A percentile compares a stretch with the other conserved stretches of the same genome.
phyloP scores from a whole-genome alignment of 75 land plant species.

The Adiantum capillusveneris region DNA sequence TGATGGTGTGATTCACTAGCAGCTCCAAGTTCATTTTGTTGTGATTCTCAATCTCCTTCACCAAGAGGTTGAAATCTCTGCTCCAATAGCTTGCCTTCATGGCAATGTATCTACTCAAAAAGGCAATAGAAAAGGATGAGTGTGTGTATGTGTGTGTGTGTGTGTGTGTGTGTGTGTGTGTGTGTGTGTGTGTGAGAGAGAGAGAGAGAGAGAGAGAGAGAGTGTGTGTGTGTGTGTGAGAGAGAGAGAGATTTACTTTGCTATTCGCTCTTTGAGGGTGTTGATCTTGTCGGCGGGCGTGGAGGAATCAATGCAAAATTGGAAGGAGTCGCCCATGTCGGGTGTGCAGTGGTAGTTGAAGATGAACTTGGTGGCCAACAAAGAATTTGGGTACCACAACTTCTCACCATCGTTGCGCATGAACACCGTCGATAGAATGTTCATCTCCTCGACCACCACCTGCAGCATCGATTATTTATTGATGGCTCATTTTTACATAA shows the following conservation, averaged over 20 bases:
- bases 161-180: too few relatives aligned
- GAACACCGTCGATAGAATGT: conserved; percentile 18
- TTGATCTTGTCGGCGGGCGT: conserved; percentile 18
- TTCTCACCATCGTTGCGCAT: conserved; percentile 17
- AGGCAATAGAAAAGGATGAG: too few relatives aligned
- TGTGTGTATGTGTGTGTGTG: too few relatives aligned
- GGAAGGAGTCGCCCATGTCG: conserved; percentile 20
- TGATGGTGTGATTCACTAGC: conserved; percentile 7
- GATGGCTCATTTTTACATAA: too few relatives aligned
- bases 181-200: too few relatives aligned
- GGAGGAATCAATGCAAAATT: conserved; percentile 11
- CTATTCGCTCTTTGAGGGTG: conserved; percentile 24
- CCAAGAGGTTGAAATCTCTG: conserved; percentile 8
- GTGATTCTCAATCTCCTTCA: conserved; percentile 8
- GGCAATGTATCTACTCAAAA: background rate
- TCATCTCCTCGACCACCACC: conserved; percentile 21
- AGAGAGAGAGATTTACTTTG: conserved; percentile 13
- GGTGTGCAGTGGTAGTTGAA: conserved; percentile 22
- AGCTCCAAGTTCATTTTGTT: conserved; percentile 12
- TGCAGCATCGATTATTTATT: too few relatives aligned
- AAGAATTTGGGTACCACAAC: conserved; percentile 19
- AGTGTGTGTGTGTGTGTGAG: too few relatives aligned
- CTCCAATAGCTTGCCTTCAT: conserved; percentile 6
- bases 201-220: too few relatives aligned
- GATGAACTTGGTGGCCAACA: conserved; percentile 21